These are phyloP conservation scores for Plasmodium berghei DNA, from an alignment of 169 alveolate genomes.

Conservation along the genomic window DNA sequence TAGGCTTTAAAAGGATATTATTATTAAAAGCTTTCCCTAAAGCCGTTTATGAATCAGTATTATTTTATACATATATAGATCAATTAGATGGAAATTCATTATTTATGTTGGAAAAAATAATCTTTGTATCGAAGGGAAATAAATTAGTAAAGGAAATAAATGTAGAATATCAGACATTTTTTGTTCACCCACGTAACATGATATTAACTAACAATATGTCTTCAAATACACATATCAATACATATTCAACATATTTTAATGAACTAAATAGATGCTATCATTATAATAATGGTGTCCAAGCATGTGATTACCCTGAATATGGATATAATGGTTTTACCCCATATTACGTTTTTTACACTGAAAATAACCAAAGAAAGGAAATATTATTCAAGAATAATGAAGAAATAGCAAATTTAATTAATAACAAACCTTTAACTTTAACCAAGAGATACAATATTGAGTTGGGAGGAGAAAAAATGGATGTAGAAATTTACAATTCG, in stretches of 20 bases:
- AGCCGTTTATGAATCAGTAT: not conserved
- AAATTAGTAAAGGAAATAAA: constrained; percentile 50
- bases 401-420: constrained; percentile 6
- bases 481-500: constrained; percentile 23
- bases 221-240: not conserved
- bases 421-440: constrained; percentile 4
- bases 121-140: constrained; percentile 44
- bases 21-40: constrained; percentile 10
- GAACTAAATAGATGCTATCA: constrained; percentile 16
- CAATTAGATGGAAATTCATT: constrained; percentile 24
- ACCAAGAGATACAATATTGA: constrained; percentile 28
- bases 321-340: constrained; percentile 27
- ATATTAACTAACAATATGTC: not conserved
- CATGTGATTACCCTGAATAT: constrained; percentile 26
- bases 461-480: constrained; percentile 50
- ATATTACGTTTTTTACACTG: constrained; percentile 52
- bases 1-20: constrained; percentile 23
- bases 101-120: constrained; percentile 67
- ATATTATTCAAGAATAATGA: constrained; percentile 32
- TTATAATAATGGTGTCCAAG: constrained; percentile 37
- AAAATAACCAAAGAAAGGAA: constrained; percentile 67
- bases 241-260: constrained; percentile 6
- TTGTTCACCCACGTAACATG: constrained; percentile 58
- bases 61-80: constrained; percentile 16
- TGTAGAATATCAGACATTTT: constrained; percentile 75